These are phyloP conservation scores for Lachancea fermentati DNA, from an alignment of 805 yeast species.

Conservation along the genomic window DNA sequence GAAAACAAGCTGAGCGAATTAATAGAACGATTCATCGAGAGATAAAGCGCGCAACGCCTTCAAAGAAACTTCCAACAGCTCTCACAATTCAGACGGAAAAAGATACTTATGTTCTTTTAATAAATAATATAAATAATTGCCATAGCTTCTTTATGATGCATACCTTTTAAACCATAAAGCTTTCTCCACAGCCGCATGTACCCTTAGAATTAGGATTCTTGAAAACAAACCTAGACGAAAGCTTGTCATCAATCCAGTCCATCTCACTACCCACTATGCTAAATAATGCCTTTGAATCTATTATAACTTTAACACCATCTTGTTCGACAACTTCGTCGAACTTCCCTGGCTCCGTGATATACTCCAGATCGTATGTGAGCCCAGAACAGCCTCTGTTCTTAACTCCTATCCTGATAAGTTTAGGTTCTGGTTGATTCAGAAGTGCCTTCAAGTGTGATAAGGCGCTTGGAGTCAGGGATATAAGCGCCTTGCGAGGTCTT, in stretches of 20 bases:
- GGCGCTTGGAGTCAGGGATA: conserved; percentile 74
- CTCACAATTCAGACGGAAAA: too few species aligned
- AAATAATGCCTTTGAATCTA: conserved; percentile 93
- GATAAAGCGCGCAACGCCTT: too few species aligned
- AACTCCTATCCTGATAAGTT: conserved; percentile 89
- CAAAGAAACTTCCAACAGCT: too few species aligned
- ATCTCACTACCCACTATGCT: conserved; percentile 94
- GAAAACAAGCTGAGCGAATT: background rate
- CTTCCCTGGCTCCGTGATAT: conserved; percentile 86
- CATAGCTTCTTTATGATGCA: background rate
- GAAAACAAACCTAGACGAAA: conserved; percentile 84
- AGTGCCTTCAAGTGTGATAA: conserved; percentile 61
- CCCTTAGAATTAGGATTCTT: conserved; percentile 96
- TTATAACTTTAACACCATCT: conserved; percentile 86
- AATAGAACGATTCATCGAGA: too few species aligned
- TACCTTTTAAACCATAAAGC: conserved; percentile 75
- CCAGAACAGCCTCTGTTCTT: conserved; percentile 97
- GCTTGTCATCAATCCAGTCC: conserved; percentile 97
- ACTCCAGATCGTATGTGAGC: conserved; percentile 82
- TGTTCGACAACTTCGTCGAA: conserved; percentile 92
- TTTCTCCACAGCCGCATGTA: conserved; percentile 98
- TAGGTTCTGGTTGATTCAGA: conserved; percentile 77
- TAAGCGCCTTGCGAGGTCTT: conserved; percentile 85
- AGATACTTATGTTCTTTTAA: background rate
- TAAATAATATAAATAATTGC: conserved; percentile 1